phyloP scores from a whole-genome alignment of 2,329 filamentous ascomycete species.

The Fusarium sulawesiense region DNA sequence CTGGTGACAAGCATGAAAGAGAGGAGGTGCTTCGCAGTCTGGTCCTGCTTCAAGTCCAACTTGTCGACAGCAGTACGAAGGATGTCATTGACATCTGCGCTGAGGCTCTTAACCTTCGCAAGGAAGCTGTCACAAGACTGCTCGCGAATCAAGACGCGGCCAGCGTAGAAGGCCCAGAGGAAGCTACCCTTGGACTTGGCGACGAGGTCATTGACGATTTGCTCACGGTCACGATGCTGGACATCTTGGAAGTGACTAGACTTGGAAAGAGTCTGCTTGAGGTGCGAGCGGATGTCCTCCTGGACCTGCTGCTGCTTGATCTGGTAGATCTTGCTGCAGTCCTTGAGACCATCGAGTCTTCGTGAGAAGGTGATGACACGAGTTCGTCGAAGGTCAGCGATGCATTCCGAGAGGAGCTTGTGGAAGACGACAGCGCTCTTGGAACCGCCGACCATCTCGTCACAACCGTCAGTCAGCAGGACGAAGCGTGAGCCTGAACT shows the following conservation, averaged over 20 bases:
- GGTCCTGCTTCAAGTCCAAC: constrained; percentile 30
- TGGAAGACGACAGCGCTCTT: constrained; percentile 46
- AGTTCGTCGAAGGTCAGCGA: constrained; percentile 45
- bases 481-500: constrained; percentile 45
- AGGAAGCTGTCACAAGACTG: constrained; percentile 22
- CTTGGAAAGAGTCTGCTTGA: constrained; percentile 34
- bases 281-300: constrained; percentile 49
- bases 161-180: constrained; percentile 53
- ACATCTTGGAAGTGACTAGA: constrained; percentile 36
- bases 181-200: constrained; percentile 52
- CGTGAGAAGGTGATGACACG: constrained; percentile 53
- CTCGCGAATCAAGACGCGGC: constrained; percentile 47
- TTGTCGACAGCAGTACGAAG: constrained; percentile 22
- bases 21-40: constrained; percentile 43
- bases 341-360: constrained; percentile 48
- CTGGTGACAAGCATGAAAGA: constrained; percentile 52
- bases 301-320: constrained; percentile 50
- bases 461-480: constrained; percentile 54
- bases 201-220: constrained; percentile 48
- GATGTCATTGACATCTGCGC: constrained; percentile 20
- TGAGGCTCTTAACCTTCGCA: constrained; percentile 14
- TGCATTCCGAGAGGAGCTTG: constrained; percentile 47
- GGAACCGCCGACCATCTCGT: constrained; percentile 48
- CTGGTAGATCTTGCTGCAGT: constrained; percentile 45
- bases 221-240: constrained; percentile 43